Evolutionary conservation across 177 flowering plant species (phyloP).

Genomic region (Telopea speciosissima): DNA sequence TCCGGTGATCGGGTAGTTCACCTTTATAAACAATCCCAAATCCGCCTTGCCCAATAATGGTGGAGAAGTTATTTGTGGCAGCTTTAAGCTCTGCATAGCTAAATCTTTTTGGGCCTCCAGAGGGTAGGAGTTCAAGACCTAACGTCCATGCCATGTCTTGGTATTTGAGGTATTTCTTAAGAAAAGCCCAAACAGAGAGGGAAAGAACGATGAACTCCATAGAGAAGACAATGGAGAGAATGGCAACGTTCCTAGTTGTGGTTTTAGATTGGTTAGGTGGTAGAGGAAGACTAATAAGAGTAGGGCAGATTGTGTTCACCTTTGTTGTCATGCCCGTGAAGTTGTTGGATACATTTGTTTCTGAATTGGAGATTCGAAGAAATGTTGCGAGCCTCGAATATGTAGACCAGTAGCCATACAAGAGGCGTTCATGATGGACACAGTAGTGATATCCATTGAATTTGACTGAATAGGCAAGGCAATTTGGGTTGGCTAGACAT

Average conservation of each 20-base stretch:
- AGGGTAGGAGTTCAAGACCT: conserved; percentile 61
- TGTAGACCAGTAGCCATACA: conserved; percentile 68
- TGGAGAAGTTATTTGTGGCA: conserved; percentile 57
- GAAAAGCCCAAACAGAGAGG: conserved; percentile 53
- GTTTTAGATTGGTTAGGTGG: conserved; percentile 45
- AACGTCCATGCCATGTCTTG: conserved; percentile 65
- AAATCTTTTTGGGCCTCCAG: conserved; percentile 74
- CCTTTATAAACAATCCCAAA: conserved; percentile 70
- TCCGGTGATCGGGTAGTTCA: conserved; percentile 44
- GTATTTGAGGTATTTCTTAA: conserved; percentile 61
- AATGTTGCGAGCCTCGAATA: conserved; percentile 26
- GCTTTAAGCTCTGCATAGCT: conserved; percentile 50
- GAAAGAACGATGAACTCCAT: conserved; percentile 54
- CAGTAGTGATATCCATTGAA: conserved; percentile 46
- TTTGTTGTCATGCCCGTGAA: conserved; percentile 53
- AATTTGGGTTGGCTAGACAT: conserved; percentile 26
- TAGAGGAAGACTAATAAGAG: conserved; percentile 40
- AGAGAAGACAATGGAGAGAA: conserved; percentile 47
- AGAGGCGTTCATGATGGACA: conserved; percentile 34
- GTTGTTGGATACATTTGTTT: conserved; percentile 28
- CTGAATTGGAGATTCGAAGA: conserved; percentile 19
- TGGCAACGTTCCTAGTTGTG: conserved; percentile 41
- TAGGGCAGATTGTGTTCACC: conserved; percentile 53
- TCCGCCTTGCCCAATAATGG: conserved; percentile 61
- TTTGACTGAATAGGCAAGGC: conserved; percentile 51